phyloP scores from a whole-genome alignment of 2,329 filamentous ascomycete genomes.

The Grosmannia serpens region DNA sequence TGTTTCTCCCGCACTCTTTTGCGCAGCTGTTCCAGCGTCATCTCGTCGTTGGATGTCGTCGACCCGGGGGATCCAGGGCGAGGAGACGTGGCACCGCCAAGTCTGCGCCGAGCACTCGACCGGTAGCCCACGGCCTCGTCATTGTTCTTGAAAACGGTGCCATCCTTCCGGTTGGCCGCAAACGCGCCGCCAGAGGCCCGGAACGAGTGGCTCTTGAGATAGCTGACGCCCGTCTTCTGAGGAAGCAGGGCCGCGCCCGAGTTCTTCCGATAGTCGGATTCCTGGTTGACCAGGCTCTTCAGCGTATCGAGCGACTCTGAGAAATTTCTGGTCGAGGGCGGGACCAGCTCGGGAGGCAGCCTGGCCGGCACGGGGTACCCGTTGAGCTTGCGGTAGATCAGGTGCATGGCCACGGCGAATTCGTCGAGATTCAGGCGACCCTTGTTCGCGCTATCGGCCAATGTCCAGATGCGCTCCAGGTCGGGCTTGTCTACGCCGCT shows the following conservation, averaged over 20 bases:
- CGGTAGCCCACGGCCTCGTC: slow-evolving; percentile 86
- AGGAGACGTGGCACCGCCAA: slow-evolving; percentile 54
- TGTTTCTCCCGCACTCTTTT: slow-evolving; percentile 94
- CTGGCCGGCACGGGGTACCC: slow-evolving; percentile 84
- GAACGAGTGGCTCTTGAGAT: slow-evolving; percentile 93
- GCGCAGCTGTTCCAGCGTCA: slow-evolving; percentile 74
- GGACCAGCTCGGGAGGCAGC: slow-evolving; percentile 83
- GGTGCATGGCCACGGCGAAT: slow-evolving; percentile 96
- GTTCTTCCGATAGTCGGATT: slow-evolving; percentile 80
- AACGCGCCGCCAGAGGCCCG: slow-evolving; percentile 48
- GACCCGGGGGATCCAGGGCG: slow-evolving; percentile 67
- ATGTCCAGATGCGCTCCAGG: slow-evolving; percentile 85
- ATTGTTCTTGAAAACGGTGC: slow-evolving; percentile 93
- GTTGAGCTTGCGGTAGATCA: slow-evolving; percentile 95
- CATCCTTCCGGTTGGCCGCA: slow-evolving; percentile 68
- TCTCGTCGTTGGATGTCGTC: slow-evolving; percentile 62
- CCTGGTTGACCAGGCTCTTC: slow-evolving; percentile 77
- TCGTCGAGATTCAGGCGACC: slow-evolving; percentile 92
- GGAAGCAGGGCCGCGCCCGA: slow-evolving; percentile 84
- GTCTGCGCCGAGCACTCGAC: slow-evolving; percentile 82
- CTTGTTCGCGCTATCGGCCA: slow-evolving; percentile 88
- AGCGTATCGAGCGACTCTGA: slow-evolving; percentile 87
- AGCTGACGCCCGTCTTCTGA: slow-evolving; percentile 96
- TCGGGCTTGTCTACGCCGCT: slow-evolving; percentile 87
- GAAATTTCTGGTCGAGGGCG: slow-evolving; percentile 87